phyloP scores from a whole-genome alignment of 169 alveolate species.

The Plasmodium yoelii region DNA sequence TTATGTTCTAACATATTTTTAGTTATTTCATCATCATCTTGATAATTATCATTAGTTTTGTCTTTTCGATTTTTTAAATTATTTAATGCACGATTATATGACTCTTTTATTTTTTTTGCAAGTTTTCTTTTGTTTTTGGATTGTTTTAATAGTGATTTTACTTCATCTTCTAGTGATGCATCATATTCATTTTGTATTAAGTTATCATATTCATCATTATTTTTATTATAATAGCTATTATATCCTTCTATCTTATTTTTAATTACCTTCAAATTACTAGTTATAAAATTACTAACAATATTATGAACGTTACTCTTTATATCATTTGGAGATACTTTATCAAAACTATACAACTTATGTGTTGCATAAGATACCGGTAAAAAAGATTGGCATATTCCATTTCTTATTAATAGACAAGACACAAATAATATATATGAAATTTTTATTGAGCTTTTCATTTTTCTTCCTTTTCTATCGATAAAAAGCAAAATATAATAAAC shows the following conservation, averaged over 20 bases:
- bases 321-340: conserved; percentile 43
- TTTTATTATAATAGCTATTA: conserved; percentile 1
- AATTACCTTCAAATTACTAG: conserved; percentile 33
- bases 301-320: conserved; percentile 44
- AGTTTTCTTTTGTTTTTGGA: conserved; percentile 46
- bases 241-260: conserved; percentile 31
- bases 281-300: conserved; percentile 39
- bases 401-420: neutral
- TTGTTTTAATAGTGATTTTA: conserved; percentile 39
- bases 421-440: conserved; percentile 3
- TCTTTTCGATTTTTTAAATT: conserved; percentile 28
- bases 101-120: conserved; percentile 49
- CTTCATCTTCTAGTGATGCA: conserved; percentile 56
- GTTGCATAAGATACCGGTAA: conserved; percentile 63
- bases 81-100: conserved; percentile 64
- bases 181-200: conserved; percentile 11
- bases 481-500: too few species aligned
- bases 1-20: conserved; percentile 53
- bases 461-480: too few species aligned
- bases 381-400: conserved; percentile 38
- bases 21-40: conserved; percentile 20
- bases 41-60: neutral
- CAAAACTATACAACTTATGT: conserved; percentile 46
- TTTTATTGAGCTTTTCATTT: too few species aligned
- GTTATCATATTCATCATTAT: neutral